Evolutionary conservation across 176 grass and related monocot genomes (phyloP), one percentile per base, ranked within the genome.

Genomic region (Avena atlantica): DNA sequence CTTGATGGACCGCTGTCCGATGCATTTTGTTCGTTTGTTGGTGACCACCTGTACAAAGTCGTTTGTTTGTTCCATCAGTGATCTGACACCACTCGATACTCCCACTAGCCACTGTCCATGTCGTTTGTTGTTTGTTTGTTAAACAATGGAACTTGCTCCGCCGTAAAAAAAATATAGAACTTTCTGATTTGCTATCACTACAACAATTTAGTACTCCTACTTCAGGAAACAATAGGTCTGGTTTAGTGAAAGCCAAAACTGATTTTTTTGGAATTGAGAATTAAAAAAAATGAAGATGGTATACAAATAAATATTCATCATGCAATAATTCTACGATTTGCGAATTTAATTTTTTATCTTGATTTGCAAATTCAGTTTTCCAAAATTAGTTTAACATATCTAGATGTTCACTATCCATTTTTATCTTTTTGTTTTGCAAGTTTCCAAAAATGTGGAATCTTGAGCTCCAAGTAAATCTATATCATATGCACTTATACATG

Each of bases 111-210:
- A 49, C 19, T 80, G 19, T 25, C 47, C 74, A 83, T 48, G 37
- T 36, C 65, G 25, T 67, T 71, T 78, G 84, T 79, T 48, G 45
- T 53, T 91, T 75, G 31, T 16, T 80, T 59, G 63, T n/a, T 52
- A 55, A 73, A 83, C 70, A 45, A 87, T 34, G 23, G 12, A 53
- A 8, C 21, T 8, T 66, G 3, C 21, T 24, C 24, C 8, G 9
- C 3, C 0, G 9, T 63, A 24, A 62, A 63, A 25, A 63, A 65
- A 6, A 27, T 64, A 27, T 4, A 65, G n/a, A n/a, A 29, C 23
- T 31, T 29, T 12, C 24, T 2, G 5, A 65, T 29, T 65, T 65
- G 59, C 57, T 56, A 74, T 24, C 9, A 21, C 66, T 66, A 83
- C 84, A 64, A 20, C 10, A 11, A 20, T n/a, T 36, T 36, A 25